phyloP scores from a whole-genome alignment of 2,329 filamentous ascomycete species.

The Alternaria conjuncta region DNA sequence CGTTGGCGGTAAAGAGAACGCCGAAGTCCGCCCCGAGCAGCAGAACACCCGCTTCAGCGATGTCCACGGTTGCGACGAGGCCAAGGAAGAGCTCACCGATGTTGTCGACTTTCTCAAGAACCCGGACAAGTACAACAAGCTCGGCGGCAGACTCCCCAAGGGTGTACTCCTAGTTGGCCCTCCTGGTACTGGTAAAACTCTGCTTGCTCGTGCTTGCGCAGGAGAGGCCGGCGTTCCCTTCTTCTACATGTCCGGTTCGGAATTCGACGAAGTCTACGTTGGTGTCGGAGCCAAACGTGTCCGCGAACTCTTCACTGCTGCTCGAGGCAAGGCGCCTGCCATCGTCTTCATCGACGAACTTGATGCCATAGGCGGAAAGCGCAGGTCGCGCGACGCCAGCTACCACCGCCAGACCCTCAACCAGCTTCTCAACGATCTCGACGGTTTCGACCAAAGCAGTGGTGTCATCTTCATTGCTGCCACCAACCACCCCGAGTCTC shows the following conservation, averaged over 20 bases:
- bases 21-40: conserved; percentile 89
- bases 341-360: conserved; percentile 97
- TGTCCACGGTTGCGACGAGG: conserved; percentile 96
- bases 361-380: conserved; percentile 91
- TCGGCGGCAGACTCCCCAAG: conserved; percentile 96
- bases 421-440: conserved; percentile 93
- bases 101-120: conserved; percentile 95
- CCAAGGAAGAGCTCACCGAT: conserved; percentile 96
- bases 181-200: conserved; percentile 95
- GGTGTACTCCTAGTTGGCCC: conserved; percentile 94
- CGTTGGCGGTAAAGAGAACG: conserved; percentile 67
- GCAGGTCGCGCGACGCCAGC: conserved; percentile 89
- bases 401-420: conserved; percentile 98
- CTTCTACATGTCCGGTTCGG: conserved; percentile 99
- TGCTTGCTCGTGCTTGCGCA: conserved; percentile 92
- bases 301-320: conserved; percentile 85
- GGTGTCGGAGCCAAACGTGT: conserved; percentile 97
- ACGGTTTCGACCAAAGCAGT: conserved; percentile 93
- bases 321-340: conserved; percentile 82
- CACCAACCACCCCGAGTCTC: conserved; percentile 91
- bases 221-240: conserved; percentile 97
- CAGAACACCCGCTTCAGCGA: conserved; percentile 91
- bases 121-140: conserved; percentile 88
- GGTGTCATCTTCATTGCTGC: conserved; percentile 95
- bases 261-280: conserved; percentile 98